phyloP scores from a whole-genome alignment of 495 filamentous ascomycete species.

The Cladorrhinum samala region DNA sequence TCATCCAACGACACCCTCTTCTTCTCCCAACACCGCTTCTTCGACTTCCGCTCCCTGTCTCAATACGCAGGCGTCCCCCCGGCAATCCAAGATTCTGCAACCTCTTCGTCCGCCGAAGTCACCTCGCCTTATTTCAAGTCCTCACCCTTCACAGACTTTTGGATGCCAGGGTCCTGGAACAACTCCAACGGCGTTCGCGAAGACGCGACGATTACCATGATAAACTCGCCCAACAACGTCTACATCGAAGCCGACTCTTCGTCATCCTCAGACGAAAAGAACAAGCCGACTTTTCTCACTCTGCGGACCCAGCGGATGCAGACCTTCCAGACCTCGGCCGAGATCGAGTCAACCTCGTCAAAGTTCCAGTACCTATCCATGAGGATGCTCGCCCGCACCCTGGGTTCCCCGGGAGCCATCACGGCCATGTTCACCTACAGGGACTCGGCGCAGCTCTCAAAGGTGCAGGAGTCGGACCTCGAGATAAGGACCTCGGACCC shows the following conservation, averaged over 20 bases:
- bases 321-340: constrained; percentile 55
- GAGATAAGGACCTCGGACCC: constrained; percentile 64
- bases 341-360: constrained; percentile 52
- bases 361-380: constrained; percentile 56
- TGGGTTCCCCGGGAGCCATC: constrained; percentile 53
- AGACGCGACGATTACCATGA: constrained; percentile 46
- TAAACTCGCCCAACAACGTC: constrained; percentile 60
- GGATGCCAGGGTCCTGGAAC: constrained; percentile 56
- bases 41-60: constrained; percentile 56
- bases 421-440: constrained; percentile 67
- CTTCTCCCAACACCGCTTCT: constrained; percentile 60
- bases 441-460: constrained; percentile 22
- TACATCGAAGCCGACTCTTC: constrained; percentile 39
- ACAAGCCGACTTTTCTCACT: constrained; percentile 34
- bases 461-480: constrained; percentile 67
- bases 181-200: constrained; percentile 29
- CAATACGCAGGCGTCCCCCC: constrained; percentile 33
- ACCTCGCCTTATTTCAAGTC: constrained; percentile 38
- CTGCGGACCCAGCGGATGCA: constrained; percentile 53
- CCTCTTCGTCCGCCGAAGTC: constrained; percentile 25
- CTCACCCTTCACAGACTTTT: constrained; percentile 42
- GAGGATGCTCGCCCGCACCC: constrained; percentile 53
- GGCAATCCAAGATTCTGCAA: constrained; percentile 24
- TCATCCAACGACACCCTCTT: constrained; percentile 39
- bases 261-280: not conserved